Conservation (phyloP, 2,329 filamentous ascomycete genomes). For the Monosporascus ibericus region DNA sequence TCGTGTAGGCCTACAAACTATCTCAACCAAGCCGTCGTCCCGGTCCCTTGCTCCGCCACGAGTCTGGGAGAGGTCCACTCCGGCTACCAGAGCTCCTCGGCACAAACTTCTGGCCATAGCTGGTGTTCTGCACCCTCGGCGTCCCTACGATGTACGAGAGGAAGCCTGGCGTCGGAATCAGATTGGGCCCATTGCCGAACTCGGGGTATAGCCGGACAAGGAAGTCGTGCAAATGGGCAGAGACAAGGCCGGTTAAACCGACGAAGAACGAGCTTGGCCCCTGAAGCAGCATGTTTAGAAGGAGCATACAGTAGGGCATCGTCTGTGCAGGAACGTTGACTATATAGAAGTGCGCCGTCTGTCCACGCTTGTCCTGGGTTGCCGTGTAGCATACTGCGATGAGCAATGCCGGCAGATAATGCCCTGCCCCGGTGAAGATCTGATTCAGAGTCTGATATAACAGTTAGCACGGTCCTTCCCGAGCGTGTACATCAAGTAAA, state of each 20-base stretch:
- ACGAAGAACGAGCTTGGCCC: slow-evolving; percentile 52
- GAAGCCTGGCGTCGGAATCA: slow-evolving; percentile 67
- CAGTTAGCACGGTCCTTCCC: slow-evolving; percentile 16
- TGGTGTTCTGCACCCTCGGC: slow-evolving; percentile 40
- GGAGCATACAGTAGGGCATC: slow-evolving; percentile 74
- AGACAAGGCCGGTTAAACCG: slow-evolving; percentile 72
- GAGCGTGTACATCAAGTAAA: neutral
- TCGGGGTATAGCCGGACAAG: slow-evolving; percentile 81
- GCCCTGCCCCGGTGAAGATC: slow-evolving; percentile 41
- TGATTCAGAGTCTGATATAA: slow-evolving; percentile 43
- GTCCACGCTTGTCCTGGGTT: slow-evolving; percentile 76
- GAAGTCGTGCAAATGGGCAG: slow-evolving; percentile 89
- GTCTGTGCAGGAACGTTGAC: slow-evolving; percentile 77
- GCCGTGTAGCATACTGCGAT: slow-evolving; percentile 79
- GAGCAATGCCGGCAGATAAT: slow-evolving; percentile 60
- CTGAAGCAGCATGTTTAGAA: slow-evolving; percentile 63
- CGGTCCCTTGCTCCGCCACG: slow-evolving; percentile 57
- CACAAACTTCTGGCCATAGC: slow-evolving; percentile 58
- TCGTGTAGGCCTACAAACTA: too few relatives aligned
- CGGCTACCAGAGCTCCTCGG: slow-evolving; percentile 25
- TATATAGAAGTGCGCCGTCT: slow-evolving; percentile 72
- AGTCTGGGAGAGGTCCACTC: slow-evolving; percentile 50
- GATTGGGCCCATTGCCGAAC: slow-evolving; percentile 76
- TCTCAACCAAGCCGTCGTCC: slow-evolving; percentile 55
- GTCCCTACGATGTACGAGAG: slow-evolving; percentile 61